Evolutionary conservation across 164 flowering plant genomes (phyloP), one percentile per base, ranked within the genome.

Genomic region (Cinnamomum micranthum): DNA sequence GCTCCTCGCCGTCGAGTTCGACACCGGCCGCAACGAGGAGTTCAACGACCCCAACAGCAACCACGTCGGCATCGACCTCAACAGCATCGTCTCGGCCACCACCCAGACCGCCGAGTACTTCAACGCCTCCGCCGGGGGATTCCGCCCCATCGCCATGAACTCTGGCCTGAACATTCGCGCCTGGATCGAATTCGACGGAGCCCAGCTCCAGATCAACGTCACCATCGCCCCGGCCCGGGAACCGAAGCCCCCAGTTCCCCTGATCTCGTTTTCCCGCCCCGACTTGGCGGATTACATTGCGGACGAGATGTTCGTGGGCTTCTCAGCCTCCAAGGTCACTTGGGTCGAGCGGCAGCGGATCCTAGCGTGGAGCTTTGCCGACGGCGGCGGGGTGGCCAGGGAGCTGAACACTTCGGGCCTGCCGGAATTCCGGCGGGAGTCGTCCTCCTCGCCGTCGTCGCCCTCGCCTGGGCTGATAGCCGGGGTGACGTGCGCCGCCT

Each of bases 141-240:
- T 87, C 20, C 76, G 83, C 22, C 74, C 86, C 0, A 74, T 92
- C 0, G 65, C 75, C 35, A 88, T 94, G 94, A 65, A 87, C 11
- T 83, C 52, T 22, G 97, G 98, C 11, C 85, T 88, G 81, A 92
- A 90, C 50, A 58, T 92, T 10, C 92, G 80, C 0, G 96, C 86
- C 51, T 94, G 98, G 97, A 89, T 92, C 51, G 97, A 94, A 23
- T 92, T 90, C 77, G 81, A 89, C 17, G 93, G 93, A 0, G 47
- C 74, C 11, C 41, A 59, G 1, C 69, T 77, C 41, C 83, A 84
- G 67, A 84, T 92, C 75, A 94, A 90, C 52, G 91, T 94, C 20
- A 88, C 93, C 0, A 70, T 92, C n/a, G 92, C 91, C 1, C 94
- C 92, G 1, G 76, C 75, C 3, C 84, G 84, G 6, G 51, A 83